Evolutionary conservation across 2,329 filamentous ascomycete species (phyloP).

Genomic region (Fusarium guadeloupense): DNA sequence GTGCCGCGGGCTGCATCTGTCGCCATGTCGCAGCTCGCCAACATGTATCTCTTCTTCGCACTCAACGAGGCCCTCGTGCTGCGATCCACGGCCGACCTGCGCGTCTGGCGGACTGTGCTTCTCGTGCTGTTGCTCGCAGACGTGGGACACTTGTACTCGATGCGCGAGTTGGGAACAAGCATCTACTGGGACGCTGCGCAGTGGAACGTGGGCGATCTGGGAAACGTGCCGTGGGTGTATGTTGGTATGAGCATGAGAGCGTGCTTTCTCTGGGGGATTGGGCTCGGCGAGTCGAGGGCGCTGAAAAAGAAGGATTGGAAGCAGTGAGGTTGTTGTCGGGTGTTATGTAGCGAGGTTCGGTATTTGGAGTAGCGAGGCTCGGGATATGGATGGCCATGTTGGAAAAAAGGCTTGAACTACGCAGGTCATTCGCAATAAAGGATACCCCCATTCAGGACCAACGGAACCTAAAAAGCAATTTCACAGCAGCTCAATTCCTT

Average conservation of each 20-base stretch:
- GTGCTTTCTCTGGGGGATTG: conserved; percentile 67
- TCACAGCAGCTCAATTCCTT: background rate
- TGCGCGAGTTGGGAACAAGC: conserved; percentile 64
- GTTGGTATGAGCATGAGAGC: conserved; percentile 67
- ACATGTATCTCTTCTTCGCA: conserved; percentile 80
- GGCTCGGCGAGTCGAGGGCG: conserved; percentile 50
- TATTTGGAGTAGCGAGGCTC: conserved; percentile 16
- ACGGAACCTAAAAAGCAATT: background rate
- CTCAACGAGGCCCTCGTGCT: conserved; percentile 81
- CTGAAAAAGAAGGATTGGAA: conserved; percentile 40
- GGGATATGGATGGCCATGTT: conserved; percentile 9
- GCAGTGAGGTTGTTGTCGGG: conserved; percentile 10
- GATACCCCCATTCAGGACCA: conserved; percentile 17
- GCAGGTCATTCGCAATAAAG: conserved; percentile 3
- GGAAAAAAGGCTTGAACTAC: conserved; percentile 5
- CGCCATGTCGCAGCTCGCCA: conserved; percentile 77
- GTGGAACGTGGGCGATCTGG: conserved; percentile 76
- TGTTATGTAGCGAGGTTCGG: conserved; percentile 5
- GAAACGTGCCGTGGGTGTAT: conserved; percentile 77
- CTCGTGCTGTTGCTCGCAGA: conserved; percentile 77
- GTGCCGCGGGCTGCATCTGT: conserved; percentile 71
- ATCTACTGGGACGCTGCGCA: conserved; percentile 70
- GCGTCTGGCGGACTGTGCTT: conserved; percentile 75
- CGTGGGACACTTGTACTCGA: conserved; percentile 76
- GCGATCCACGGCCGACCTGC: conserved; percentile 71